Base-by-base conservation (phyloP, 2,329 filamentous ascomycete genomes). In the Verticillium isaacii region DNA sequence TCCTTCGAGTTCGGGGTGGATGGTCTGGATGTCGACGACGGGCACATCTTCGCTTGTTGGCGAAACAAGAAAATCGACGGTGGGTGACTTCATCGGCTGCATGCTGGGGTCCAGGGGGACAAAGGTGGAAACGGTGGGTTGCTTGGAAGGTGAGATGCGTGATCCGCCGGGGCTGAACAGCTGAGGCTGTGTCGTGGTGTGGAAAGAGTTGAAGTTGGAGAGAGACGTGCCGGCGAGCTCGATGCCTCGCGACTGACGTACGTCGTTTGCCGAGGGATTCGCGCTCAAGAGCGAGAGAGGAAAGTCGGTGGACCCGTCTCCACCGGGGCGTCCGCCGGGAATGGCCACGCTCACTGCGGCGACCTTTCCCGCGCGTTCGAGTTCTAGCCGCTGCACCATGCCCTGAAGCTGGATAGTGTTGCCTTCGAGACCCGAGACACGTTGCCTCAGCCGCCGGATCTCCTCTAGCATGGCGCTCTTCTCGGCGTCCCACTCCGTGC, bases 1-100 rank as follows among this genome's bases (percentile, higher is more conserved):
- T 7, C 85, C 84, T 68, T 88, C 85, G n/a, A 87, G 73, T 34
- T 81, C 80, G 3, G 84, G 83, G 65, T 86, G 80, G 32, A 87
- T 82, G 63, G 82, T 79, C 54, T 82, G 79, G 11, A 88, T 81
- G 62, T 87, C 85, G 58, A 88, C 84, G 32, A 82, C 77, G 4
- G 80, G 78, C 1, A 79, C 71, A 5, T 70, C 71, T 32, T 71
- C 71, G 55, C 75, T 72, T 23, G 73, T 69, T 4, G 70, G 70
- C 8, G 70, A 69, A 2, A 68, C 67, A 5, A 78, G 68, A 58
- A 78, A 78, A 65, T 78, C 73, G 45, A 72, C 72, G 34, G 69
- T 60, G 19, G 67, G 67, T 5, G 76, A 73, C 8, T 75, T 73
- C 37, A 72, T 66, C 5, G 73, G 73, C 62, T 81, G 78, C 69